phyloP scores from a whole-genome alignment of 1,284 basidiomycete species.

The Violaceomyces palustris region DNA sequence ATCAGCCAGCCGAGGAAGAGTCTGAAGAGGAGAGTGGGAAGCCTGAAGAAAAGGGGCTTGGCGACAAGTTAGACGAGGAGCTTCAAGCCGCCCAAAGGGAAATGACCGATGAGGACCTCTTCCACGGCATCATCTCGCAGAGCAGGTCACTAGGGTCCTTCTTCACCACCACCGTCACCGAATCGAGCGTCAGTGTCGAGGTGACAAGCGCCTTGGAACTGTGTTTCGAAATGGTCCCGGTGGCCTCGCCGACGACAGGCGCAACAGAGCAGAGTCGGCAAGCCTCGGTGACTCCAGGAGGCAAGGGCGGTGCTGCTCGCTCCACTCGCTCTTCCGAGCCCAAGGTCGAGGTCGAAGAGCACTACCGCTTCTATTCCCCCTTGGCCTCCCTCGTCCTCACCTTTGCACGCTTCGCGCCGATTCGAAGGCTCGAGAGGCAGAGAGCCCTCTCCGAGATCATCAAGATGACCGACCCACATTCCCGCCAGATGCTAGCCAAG shows the following conservation, averaged over 20 bases:
- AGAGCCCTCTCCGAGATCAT: conserved; percentile 1
- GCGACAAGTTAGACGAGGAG: conserved; percentile 20
- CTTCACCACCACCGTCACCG: conserved; percentile 21
- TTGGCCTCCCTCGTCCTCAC: conserved; percentile 10
- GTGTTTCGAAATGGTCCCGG: conserved; percentile 16
- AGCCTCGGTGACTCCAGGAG: not conserved
- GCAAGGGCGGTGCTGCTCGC: not conserved
- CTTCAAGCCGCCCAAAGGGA: conserved; percentile 34
- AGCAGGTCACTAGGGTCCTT: conserved; percentile 19
- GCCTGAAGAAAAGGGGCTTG: conserved; percentile 1
- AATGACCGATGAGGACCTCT: conserved; percentile 32
- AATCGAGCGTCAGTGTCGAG: conserved; percentile 17
- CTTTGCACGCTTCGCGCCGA: conserved; percentile 13
- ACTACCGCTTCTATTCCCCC: conserved; percentile 6
- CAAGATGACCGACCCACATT: conserved; percentile 4
- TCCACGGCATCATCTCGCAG: conserved; percentile 30
- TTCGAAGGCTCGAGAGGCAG: conserved; percentile 21
- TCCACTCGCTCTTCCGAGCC: not conserved
- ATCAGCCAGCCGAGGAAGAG: not conserved
- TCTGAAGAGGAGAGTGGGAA: not conserved
- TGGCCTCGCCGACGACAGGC: not conserved
- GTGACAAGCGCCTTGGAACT: conserved; percentile 18
- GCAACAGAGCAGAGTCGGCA: not conserved
- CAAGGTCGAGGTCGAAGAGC: not conserved
- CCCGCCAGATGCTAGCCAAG: conserved; percentile 5